A percentile compares a stretch with the other conserved stretches of the same genome.
Conservation (phyloP, 441 rosid genomes). For the Breynia disticha region DNA sequence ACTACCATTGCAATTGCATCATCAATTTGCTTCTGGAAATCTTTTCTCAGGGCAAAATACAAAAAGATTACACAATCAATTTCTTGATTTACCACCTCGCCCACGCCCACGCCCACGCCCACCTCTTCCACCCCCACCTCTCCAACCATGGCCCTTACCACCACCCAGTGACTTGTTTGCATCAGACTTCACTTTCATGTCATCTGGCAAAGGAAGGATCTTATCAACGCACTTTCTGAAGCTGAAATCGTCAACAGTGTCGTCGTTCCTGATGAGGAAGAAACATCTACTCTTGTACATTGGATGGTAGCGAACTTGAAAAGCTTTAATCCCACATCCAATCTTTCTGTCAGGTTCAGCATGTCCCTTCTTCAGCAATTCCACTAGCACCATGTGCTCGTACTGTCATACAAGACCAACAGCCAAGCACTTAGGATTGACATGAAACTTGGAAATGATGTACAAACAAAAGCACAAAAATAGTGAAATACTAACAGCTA, state of each 20-base stretch:
- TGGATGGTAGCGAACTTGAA: conserved; percentile 63
- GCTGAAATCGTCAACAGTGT: conserved; percentile 71
- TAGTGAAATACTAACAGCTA: too few species aligned
- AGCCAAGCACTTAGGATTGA: too few species aligned
- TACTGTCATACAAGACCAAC: conserved; percentile 31
- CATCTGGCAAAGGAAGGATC: conserved; percentile 69
- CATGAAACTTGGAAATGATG: too few species aligned
- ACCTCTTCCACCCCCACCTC: conserved; percentile 26
- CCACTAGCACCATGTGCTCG: conserved; percentile 58
- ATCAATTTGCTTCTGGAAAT: too few species aligned
- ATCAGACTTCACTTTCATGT: conserved; percentile 45
- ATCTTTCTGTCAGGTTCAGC: conserved; percentile 65
- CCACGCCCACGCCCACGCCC: conserved; percentile 26
- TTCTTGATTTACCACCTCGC: conserved; percentile 42
- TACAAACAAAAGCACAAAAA: too few species aligned
- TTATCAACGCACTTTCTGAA: conserved; percentile 84
- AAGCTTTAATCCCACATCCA: conserved; percentile 52
- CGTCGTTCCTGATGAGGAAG: conserved; percentile 69
- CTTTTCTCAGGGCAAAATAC: too few species aligned
- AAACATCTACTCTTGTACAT: conserved; percentile 61
- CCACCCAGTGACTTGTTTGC: conserved; percentile 33
- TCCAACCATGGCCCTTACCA: conserved; percentile 30
- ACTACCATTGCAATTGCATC: too few species aligned
- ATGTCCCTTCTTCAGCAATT: conserved; percentile 70
- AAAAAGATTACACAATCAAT: conserved; percentile 12